Evolutionary conservation across 2,329 filamentous ascomycete genomes (phyloP), one percentile per base, ranked within the genome.

Genomic region (Talaromyces sp.): DNA sequence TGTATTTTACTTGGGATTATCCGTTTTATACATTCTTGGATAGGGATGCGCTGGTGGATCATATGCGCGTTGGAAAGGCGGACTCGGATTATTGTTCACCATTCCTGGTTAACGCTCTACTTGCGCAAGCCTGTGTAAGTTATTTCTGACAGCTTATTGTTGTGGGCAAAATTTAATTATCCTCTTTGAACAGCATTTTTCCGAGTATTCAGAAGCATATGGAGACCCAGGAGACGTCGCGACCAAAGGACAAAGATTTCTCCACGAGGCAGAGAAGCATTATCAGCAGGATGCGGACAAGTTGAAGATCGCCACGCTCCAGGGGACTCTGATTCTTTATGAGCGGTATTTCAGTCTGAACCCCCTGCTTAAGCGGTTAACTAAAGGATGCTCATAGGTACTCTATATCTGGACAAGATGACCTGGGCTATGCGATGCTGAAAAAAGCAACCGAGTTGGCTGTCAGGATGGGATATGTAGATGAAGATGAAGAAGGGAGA

Each of bases 1-100:
- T 96, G 86, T 96, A 96, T 77, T 96, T 96, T 76, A 90, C 87
- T 68, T 96, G 92, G 88, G 92, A 96, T 74, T 96, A 96, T 73
- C 88, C 91, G 28, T 96, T 92, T 75, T 96, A 90, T 72, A 85
- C 81, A 17, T 80, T 95, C 52, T 93, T 96, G 70, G 91, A 89
- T 69, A 82, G 86, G 39, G 91, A 96, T 70, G 95, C 95, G 67
- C 75, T 88, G 57, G 81, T 83, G 27, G 90, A 90, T 4, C 68
- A 75, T 66, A 77, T 77, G 75, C 60, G 58, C 0, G 42, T 39
- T 19, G 69, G 68, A 1, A 64, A 73, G 28, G 71, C 77, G 76
- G 70, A 82, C 55, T 88, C 86, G 0, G 81, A 87, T 4, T 92
- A 96, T 75, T 96, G 93, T 75, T 93, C 91, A 0, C 87, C 91